Conservation (phyloP, 2,329 filamentous ascomycete species). For the Aspergillus piperis region DNA sequence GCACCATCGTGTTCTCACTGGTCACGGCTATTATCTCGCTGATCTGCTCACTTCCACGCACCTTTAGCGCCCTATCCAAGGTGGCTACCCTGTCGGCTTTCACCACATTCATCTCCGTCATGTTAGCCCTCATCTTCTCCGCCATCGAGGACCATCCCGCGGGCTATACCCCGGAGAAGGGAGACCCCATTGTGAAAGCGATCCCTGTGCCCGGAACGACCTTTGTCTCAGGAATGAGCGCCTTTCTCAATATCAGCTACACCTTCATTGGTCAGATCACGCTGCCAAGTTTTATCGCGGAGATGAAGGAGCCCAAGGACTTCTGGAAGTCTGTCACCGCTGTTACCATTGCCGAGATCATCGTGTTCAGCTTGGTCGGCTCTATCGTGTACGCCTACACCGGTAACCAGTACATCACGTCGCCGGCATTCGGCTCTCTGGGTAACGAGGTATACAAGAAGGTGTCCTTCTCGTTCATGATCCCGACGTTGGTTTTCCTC, state of each 20-base stretch:
- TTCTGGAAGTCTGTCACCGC: constrained; percentile 93
- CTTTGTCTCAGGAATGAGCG: constrained; percentile 79
- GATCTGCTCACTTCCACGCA: constrained; percentile 78
- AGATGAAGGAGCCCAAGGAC: constrained; percentile 79
- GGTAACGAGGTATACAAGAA: constrained; percentile 77
- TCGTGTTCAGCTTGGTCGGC: constrained; percentile 83
- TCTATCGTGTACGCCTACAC: constrained; percentile 82
- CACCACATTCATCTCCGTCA: constrained; percentile 87
- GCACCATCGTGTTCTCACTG: constrained; percentile 77
- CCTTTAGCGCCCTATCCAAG: constrained; percentile 77
- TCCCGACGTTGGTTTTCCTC: constrained; percentile 89
- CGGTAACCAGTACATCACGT: constrained; percentile 83
- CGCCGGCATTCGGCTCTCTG: constrained; percentile 84
- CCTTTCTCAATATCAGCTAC: constrained; percentile 93
- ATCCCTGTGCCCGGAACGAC: constrained; percentile 70
- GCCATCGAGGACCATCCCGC: constrained; percentile 74
- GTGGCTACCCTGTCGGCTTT: constrained; percentile 76
- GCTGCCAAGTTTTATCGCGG: constrained; percentile 89
- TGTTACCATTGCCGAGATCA: constrained; percentile 83
- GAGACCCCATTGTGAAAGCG: constrained; percentile 68
- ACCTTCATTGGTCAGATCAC: constrained; percentile 97
- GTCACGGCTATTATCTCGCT: constrained; percentile 75
- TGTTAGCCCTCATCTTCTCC: constrained; percentile 80
- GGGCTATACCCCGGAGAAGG: constrained; percentile 60
- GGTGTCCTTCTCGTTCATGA: constrained; percentile 90